Base-by-base conservation (phyloP, 768 basidiomycete genomes). In the Boletus sp. region DNA sequence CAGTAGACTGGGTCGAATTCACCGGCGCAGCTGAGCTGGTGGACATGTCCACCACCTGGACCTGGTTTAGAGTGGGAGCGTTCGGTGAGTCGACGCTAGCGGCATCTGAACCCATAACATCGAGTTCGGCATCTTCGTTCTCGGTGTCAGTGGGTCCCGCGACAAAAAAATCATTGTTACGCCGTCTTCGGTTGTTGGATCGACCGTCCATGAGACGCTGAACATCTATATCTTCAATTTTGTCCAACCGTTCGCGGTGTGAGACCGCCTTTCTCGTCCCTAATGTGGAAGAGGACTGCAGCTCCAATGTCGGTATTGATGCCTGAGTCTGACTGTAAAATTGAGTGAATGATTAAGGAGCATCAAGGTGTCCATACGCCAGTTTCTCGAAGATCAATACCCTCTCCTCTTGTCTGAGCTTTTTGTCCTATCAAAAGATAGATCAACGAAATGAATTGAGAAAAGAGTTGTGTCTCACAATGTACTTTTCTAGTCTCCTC, bases 401-500 rank as follows among this genome's bases (percentile, higher is more conserved):
- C 42, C 93, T 82, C 56, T 92, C 91, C 65, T 97, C 94, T 68
- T 93, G 91, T 72, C 88, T 92, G 45, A 96, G 74, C 71, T 95
- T 95, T 74, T 94, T 94, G 47, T 92, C 88, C 92, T 94, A 57
- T 45, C 53, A 9, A 44, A 35, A 40, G 13, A 40, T 15, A 37
- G 4, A 29, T 63, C 40, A 55, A 44, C 5, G 25, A 45, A 44
- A 25, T 25, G 7, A 14, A 30, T 32, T 15, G 23, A n/a, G 30
- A 39, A 53, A 32, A 14, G 11, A 33, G 19, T 2, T 5, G 39
- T 21, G 15, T 72, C 87, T 63, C 52, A 92, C 93, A 63, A 98
- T 94, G 64, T 93, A 98, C 58, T 91, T 91, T 58, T 98, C 95
- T 5, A 98, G 74, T 49, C 91, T 76, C 69, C 89, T 94, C 74